Percentiles rank a stretch among this genome's conserved stretches.
Conservation (phyloP, 2,329 filamentous ascomycete species). For the Scopulariopsis brevicaulis region DNA sequence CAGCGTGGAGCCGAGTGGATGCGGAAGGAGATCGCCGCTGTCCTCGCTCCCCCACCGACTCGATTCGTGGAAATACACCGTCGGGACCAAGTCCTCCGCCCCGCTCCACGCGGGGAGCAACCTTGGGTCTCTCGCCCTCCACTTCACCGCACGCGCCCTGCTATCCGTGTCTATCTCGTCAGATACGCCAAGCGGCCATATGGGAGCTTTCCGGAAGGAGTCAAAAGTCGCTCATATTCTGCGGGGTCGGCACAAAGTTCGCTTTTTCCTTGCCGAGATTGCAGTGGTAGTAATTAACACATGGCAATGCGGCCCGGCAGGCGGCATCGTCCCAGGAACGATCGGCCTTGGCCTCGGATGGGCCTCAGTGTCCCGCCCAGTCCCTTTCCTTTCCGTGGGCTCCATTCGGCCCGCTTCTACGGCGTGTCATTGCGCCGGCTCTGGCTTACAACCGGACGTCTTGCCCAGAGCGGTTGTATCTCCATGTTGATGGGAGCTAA, state of each 20-base stretch:
- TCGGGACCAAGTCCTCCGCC: not conserved
- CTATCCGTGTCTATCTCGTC: too few relatives aligned
- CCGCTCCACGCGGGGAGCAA: not conserved
- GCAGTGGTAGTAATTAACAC: not conserved
- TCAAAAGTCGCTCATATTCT: not conserved
- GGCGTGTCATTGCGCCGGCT: too few relatives aligned
- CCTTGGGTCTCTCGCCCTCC: not conserved
- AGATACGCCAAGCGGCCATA: not conserved
- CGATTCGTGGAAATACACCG: not conserved
- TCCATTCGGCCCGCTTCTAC: not conserved
- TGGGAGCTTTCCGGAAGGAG: not conserved
- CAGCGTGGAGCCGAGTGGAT: not conserved
- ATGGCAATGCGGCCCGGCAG: not conserved
- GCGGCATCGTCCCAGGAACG: not conserved
- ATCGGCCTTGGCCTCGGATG: not conserved
- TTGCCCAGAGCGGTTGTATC: not conserved
- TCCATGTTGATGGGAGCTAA: not conserved
- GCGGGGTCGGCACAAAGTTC: not conserved
- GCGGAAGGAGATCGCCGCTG: not conserved
- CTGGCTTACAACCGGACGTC: not conserved
- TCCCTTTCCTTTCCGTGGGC: not conserved
- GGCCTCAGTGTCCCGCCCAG: not conserved
- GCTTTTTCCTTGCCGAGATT: not conserved
- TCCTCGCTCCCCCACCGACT: not conserved
- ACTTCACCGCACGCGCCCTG: not conserved